phyloP scores from a whole-genome alignment of 352 stramenopile genomes.

The Phytophthora constricta region DNA sequence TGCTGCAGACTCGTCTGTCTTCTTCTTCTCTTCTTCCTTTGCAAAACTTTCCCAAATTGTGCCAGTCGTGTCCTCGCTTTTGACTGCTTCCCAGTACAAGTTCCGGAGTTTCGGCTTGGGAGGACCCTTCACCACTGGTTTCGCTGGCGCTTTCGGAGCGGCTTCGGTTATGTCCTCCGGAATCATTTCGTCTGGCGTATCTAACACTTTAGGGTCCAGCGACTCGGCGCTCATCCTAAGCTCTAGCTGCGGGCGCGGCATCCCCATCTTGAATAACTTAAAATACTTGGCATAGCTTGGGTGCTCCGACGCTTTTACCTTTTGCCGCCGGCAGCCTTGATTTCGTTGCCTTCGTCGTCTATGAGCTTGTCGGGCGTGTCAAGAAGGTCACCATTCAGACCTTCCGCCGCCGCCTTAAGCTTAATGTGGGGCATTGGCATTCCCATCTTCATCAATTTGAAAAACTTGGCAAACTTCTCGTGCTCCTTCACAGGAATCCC shows the following conservation, averaged over 20 bases:
- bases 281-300: conserved; percentile 94
- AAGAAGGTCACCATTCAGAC: conserved; percentile 60
- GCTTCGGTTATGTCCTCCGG: conserved; percentile 41
- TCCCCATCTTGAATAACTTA: conserved; percentile 96
- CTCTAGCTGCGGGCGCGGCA: conserved; percentile 92
- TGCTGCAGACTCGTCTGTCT: conserved; percentile 10
- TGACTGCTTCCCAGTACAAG: conserved; percentile 84
- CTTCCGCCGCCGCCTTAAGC: conserved; percentile 84
- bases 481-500: conserved; percentile 60
- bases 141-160: conserved; percentile 31
- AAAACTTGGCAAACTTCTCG: conserved; percentile 90
- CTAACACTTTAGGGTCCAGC: conserved; percentile 89
- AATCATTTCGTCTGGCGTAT: conserved; percentile 82
- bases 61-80: conserved; percentile 56
- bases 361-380: conserved; percentile 70
- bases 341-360: conserved; percentile 58
- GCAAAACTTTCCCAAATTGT: conserved; percentile 84
- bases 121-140: conserved; percentile 48
- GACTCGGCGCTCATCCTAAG: conserved; percentile 93
- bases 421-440: conserved; percentile 90
- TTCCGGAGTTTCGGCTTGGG: conserved; percentile 86
- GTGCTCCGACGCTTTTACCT: conserved; percentile 79
- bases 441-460: conserved; percentile 92
- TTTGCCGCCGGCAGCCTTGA: conserved; percentile 34
- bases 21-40: conserved; percentile 39